Evolutionary conservation across 192 early-diverging fungal genomes (phyloP), one percentile per base, ranked within the genome.

Genomic region (Backusella macrospora): DNA sequence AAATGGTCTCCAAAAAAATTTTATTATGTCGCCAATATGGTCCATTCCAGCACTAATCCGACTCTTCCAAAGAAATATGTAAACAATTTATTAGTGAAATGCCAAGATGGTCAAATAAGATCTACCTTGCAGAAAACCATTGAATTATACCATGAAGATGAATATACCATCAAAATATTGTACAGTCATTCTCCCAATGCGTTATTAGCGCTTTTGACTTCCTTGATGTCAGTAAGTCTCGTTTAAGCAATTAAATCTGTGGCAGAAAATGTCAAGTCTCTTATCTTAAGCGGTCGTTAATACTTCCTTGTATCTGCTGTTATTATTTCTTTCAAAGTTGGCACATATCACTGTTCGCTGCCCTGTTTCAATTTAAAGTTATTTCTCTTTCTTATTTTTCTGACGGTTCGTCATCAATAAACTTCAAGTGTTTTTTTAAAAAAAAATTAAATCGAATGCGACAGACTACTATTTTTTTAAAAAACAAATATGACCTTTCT

Each of bases 261-360:
- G 40, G 65, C 65, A 66, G 65, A 66, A 39, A 66, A 66, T 66
- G 65, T 62, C 34, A 66, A 66, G 65, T 66, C 65, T 38, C 65
- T 23, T 66, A 37, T 66, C 65, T 12, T 66, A 37, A 66, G 38
- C 37, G 65, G 65, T 66, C 37, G 10, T 39, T 66, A 62, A 29
- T 23, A 29, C 55, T 8, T 29, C 29, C 55, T 62, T 62, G 55
- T 62, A 55, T 55, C 49, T 7, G 40, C 40, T 42, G 40, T 42
- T 42, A 42, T 7, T 42, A 6, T 42, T 42, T 42, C 7, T 42
- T 42, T 42, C 40, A 7, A 42, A 42, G 3, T 42, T 42, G 40
- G 40, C 40, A 42, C 40, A 42, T n/a, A 42, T 42, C 40, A 42
- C 40, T 42, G 40, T 42, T 42, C 7, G 40, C 40, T 42, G 40